Base-by-base conservation (phyloP, 2,329 filamentous ascomycete species). In the Talaromyces islandicus region DNA sequence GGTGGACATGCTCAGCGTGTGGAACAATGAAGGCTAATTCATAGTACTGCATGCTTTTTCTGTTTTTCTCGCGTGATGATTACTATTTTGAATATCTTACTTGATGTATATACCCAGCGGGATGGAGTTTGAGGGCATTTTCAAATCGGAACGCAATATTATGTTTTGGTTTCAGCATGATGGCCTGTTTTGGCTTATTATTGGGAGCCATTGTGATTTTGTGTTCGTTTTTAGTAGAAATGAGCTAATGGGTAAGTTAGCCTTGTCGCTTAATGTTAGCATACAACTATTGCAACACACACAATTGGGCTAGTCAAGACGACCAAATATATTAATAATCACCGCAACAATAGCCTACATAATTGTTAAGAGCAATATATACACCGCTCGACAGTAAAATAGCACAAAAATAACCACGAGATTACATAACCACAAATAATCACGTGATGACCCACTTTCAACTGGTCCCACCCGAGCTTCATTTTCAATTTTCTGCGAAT, bases 1-100 rank as follows among this genome's bases (percentile, higher is more conserved):
- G 84, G 84, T 87, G 84, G 85, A 86, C 83, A 4, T 88, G 85
- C 65, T 80, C 81, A 14, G 75, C 75, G 11, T 88, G 85, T 69
- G 84, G 85, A 55, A 75, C 71, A 9, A 83, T 87, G 82, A 87
- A 87, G 69, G 66, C 71, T 38, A 71, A 70, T 46, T 83, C 81
- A n/a, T 82, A 46, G 19, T 38, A 38, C 35, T 38, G 17, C 7
- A 7, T 38, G 35, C 35, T 6, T 38, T 38, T 17, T n/a, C n/a
- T 24, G 11, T n/a, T 38, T 4, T 9, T 21, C 9, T 46, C 21
- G 43, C 43, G 4, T 19, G 43, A 46, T 14, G n/a, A 11, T 46
- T 21, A 19, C 9, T 46, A 46, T 19, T 46, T 24, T 24, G 11
- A 21, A 11, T 46, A 11, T 46, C n/a, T 19, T 38, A 38, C 10